Evolutionary conservation across 2,329 filamentous ascomycete species (phyloP), one percentile per base, ranked within the genome.

Genomic region (Fusarium haematococcum): DNA sequence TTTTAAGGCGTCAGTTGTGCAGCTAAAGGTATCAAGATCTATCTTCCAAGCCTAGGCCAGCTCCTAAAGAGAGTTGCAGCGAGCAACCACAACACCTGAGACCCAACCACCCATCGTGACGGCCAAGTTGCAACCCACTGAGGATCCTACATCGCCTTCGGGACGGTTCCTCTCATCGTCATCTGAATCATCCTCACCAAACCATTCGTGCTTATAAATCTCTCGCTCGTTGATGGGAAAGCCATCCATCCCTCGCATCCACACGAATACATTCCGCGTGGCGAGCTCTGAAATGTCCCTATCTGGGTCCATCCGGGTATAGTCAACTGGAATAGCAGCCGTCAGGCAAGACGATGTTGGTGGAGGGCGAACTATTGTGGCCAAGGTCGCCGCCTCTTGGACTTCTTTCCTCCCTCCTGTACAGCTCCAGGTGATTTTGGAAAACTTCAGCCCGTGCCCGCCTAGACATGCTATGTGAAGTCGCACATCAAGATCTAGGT

Each of bases 131-230:
- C 52, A 35, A 35, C 52, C n/a, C 52, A 23, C 3, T 10, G 52
- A 56, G n/a, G 52, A 56, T 23, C 52, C 52, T 56, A 35, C 30
- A 56, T 56, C 52, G 10, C 30, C 52, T 35, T 35, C n/a, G 11
- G 30, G 30, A 35, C 5, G 30, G 30, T 56, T 35, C 30, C 30
- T 56, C 52, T 56, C n/a, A 16, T 39, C 33, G 16, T 57, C 33
- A 57, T 57, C 54, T 23, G 33, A 39, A 27, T 39, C 32, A 27
- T 37, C 35, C 10, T 39, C 37, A 11, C 52, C 25, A 33, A 65
- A 37, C 63, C 54, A 65, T 39, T 60, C 63, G 18, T 65, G 54
- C 52, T 52, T 23, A 18, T 58, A 45, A 37, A 65, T 60, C 16
- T 27, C 63, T 33, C 57, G 63, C 54, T 65, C 63, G 23, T 14